phyloP scores from a whole-genome alignment of 805 yeast genomes.

The Candida montana region DNA sequence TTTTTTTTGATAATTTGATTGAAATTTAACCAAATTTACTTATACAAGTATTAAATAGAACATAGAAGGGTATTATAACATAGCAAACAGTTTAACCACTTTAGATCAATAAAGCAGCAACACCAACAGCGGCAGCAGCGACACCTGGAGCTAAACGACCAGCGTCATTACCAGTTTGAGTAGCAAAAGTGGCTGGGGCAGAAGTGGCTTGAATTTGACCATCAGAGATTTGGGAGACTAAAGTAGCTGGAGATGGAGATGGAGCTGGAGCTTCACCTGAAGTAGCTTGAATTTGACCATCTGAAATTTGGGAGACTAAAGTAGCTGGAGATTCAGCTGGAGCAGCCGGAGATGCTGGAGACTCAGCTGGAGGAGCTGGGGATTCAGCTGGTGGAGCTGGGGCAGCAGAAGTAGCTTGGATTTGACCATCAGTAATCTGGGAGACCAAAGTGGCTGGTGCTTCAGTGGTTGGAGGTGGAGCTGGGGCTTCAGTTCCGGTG shows the following conservation, averaged over 20 bases:
- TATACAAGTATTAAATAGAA: too few species aligned
- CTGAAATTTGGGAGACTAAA: constrained; percentile 26
- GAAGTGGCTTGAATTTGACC: constrained; percentile 20
- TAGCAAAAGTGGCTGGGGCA: constrained; percentile 25
- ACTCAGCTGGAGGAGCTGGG: constrained; percentile 19
- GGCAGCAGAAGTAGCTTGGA: constrained; percentile 26
- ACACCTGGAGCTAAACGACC: constrained; percentile 17
- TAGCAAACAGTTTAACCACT: neutral
- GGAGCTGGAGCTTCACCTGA: neutral
- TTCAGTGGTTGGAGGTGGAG: constrained; percentile 9
- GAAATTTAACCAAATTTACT: too few species aligned
- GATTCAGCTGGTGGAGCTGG: constrained; percentile 14
- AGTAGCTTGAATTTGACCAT: constrained; percentile 20
- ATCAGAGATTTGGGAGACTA: constrained; percentile 30
- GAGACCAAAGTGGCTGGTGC: too few species aligned
- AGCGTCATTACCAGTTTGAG: constrained; percentile 19
- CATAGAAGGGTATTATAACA: too few species aligned
- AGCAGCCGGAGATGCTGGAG: too few species aligned
- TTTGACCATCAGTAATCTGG: too few species aligned
- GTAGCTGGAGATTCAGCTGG: neutral
- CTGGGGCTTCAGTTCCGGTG: constrained; percentile 7
- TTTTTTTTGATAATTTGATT: too few species aligned
- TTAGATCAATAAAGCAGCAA: constrained; percentile 21
- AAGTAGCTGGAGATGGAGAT: constrained; percentile 38
- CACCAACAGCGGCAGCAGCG: constrained; percentile 19